Conservation (phyloP, 2,329 filamentous ascomycete species). For the Dothidotthia symphoricarpi region DNA sequence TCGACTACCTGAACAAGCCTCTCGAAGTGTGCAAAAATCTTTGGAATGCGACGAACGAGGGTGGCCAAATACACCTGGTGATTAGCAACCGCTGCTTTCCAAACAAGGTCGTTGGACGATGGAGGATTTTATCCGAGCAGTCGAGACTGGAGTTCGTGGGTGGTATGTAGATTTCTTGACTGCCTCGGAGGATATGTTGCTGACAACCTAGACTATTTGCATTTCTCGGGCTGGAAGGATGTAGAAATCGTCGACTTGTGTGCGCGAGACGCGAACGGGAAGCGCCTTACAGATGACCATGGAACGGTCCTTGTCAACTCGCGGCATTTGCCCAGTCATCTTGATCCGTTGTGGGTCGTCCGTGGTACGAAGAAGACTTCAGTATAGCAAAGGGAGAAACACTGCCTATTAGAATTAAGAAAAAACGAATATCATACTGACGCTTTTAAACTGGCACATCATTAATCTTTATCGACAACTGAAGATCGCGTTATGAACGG, state of each 20-base stretch:
- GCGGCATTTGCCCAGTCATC: slow-evolving; percentile 14
- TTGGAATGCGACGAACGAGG: slow-evolving; percentile 40
- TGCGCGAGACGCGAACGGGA: slow-evolving; percentile 35
- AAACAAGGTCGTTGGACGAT: slow-evolving; percentile 52
- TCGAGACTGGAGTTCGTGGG: slow-evolving; percentile 52
- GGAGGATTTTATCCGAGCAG: slow-evolving; percentile 48
- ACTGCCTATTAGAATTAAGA: no score
- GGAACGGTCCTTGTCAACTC: slow-evolving; percentile 15
- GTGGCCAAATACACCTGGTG: slow-evolving; percentile 51
- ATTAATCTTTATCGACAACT: no score
- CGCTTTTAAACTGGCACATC: no score
- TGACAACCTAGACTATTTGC: slow-evolving; percentile 44
- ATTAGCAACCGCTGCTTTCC: slow-evolving; percentile 56
- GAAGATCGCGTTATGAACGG: no score
- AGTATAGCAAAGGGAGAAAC: no score
- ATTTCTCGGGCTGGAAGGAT: slow-evolving; percentile 52
- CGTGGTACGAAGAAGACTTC: slow-evolving; percentile 16
- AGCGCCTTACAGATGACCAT: slow-evolving; percentile 23
- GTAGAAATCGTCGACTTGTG: slow-evolving; percentile 56
- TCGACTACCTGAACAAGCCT: slow-evolving; percentile 53
- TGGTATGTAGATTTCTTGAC: slow-evolving; percentile 24
- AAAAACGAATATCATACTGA: no score
- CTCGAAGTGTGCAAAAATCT: slow-evolving; percentile 48
- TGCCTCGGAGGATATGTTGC: no score
- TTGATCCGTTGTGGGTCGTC: slow-evolving; percentile 32